Evolutionary conservation across 176 grass and related monocot genomes (phyloP).

Genomic region (Tuctoria greenei): DNA sequence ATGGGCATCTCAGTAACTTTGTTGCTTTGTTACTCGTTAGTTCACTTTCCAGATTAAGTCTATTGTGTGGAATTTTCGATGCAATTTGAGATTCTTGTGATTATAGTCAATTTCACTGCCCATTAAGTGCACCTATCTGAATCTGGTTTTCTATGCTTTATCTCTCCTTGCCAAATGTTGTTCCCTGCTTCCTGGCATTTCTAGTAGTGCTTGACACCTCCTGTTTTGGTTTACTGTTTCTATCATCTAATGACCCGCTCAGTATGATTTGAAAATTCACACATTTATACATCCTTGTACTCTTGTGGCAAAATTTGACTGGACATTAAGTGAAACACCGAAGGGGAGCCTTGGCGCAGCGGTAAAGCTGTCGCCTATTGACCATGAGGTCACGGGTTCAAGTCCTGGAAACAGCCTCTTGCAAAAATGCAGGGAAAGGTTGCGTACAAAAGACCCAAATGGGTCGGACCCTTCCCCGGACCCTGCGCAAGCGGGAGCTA

Average conservation of each 20-base stretch:
- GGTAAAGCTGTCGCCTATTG: too few species aligned
- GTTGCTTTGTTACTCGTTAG: not conserved
- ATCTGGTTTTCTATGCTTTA: not conserved
- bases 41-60: not conserved
- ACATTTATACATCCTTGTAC: not conserved
- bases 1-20: not conserved
- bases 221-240: not conserved
- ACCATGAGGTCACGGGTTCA: too few species aligned
- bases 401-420: too few species aligned
- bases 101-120: not conserved
- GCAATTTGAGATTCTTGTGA: not conserved
- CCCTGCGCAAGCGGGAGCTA: too few species aligned
- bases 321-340: not conserved
- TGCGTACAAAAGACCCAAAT: too few species aligned
- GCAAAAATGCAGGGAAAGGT: too few species aligned
- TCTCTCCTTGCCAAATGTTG: not conserved
- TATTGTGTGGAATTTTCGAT: not conserved
- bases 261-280: slow-evolving; percentile 7
- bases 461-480: too few species aligned
- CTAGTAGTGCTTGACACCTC: not conserved
- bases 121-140: not conserved
- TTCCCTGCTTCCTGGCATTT: not conserved
- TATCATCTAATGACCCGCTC: not conserved
- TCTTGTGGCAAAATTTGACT: not conserved
- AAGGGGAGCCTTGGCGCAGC: too few species aligned